phyloP scores from a whole-genome alignment of 1,284 basidiomycete genomes.

The Tremellales sp. region DNA sequence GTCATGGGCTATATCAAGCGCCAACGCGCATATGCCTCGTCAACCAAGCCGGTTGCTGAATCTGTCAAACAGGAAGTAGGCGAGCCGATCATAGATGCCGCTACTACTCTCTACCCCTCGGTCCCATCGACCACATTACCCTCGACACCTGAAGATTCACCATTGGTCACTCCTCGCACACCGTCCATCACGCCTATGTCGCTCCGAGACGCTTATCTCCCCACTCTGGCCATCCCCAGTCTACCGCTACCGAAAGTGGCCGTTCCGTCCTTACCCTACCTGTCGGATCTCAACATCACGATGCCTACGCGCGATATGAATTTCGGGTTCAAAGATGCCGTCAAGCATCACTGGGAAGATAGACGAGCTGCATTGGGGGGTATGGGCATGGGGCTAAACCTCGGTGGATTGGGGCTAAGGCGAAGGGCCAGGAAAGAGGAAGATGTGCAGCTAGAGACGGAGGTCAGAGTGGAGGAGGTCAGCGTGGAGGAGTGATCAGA shows the following conservation, averaged over 20 bases:
- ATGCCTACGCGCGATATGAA: slow-evolving; percentile 13
- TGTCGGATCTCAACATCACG: slow-evolving; percentile 8
- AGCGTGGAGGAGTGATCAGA: background rate
- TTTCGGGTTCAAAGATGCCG: slow-evolving; percentile 32
- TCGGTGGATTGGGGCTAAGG: background rate
- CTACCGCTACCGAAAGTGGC: slow-evolving; percentile 8
- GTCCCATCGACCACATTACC: slow-evolving; percentile 1
- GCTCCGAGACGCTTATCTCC: slow-evolving; percentile 21
- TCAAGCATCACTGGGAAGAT: slow-evolving; percentile 35
- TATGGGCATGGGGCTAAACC: background rate
- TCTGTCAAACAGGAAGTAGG: background rate
- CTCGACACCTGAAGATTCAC: slow-evolving; percentile 37
- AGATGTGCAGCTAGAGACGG: background rate
- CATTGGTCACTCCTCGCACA: slow-evolving; percentile 41
- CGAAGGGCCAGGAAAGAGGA: background rate
- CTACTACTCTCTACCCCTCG: background rate
- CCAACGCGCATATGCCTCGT: slow-evolving; percentile 1
- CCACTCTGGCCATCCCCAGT: slow-evolving; percentile 14
- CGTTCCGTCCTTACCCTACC: slow-evolving; percentile 14
- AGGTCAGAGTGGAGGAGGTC: background rate
- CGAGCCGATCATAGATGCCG: background rate
- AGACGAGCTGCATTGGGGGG: slow-evolving; percentile 23
- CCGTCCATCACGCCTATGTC: slow-evolving; percentile 20
- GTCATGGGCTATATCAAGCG: slow-evolving; percentile 54
- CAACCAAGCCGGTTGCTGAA: background rate